Conservation (phyloP, 2,329 filamentous ascomycete species). For the Fusarium chaquense region DNA sequence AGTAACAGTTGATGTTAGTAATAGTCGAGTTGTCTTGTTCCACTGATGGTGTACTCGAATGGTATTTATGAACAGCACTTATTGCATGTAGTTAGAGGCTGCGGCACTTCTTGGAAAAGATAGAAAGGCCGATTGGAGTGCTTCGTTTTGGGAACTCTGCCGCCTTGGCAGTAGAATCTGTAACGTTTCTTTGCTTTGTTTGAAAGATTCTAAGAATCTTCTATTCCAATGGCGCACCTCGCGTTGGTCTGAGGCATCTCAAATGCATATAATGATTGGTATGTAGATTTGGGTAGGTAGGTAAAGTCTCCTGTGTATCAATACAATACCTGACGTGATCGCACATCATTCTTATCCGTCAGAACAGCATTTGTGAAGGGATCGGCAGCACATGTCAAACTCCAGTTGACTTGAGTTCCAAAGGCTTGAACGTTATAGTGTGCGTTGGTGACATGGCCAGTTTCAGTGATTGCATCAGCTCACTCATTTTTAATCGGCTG, state of each 20-base stretch:
- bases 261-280: neutral
- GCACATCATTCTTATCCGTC: neutral
- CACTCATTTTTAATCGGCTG: slow-evolving; percentile 12
- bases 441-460: slow-evolving; percentile 2
- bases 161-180: slow-evolving; percentile 16
- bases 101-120: slow-evolving; percentile 14
- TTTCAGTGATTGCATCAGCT: neutral
- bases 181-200: slow-evolving; percentile 13
- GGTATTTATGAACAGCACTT: neutral
- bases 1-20: neutral
- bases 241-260: slow-evolving; percentile 1
- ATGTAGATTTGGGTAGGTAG: neutral
- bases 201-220: slow-evolving; percentile 3
- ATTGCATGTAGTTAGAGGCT: slow-evolving; percentile 4
- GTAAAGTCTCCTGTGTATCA: neutral
- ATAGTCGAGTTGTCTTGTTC: neutral
- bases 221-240: neutral
- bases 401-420: neutral
- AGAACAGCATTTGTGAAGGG: slow-evolving; percentile 3
- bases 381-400: slow-evolving; percentile 25
- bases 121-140: slow-evolving; percentile 7
- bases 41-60: neutral
- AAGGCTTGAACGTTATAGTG: neutral
- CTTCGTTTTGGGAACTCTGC: slow-evolving; percentile 1
- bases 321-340: neutral